These are phyloP conservation scores for Sporothrix variecibatus DNA, from an alignment of 2,329 filamentous ascomycete genomes.

Conservation along the genomic window DNA sequence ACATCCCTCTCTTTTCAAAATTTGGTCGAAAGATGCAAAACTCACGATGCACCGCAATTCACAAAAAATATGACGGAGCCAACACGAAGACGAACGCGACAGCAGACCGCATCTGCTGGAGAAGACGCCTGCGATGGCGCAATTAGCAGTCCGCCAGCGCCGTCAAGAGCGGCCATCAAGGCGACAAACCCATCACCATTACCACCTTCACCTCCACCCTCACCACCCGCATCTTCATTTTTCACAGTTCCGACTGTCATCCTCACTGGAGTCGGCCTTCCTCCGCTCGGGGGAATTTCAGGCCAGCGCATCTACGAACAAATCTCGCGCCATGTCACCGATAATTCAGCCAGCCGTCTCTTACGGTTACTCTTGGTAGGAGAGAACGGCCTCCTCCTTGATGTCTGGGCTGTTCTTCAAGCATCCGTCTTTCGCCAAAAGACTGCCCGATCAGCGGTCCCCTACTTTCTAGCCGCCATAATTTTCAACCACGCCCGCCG, in stretches of 20 bases:
- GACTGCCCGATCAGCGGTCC: conserved; percentile 33
- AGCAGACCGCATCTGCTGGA: too few species aligned
- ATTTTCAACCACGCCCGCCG: conserved; percentile 45
- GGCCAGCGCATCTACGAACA: background rate
- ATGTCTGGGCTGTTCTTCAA: conserved; percentile 28
- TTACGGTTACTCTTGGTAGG: conserved; percentile 16
- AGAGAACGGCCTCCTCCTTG: background rate
- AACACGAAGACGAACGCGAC: background rate
- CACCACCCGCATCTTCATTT: conserved; percentile 22
- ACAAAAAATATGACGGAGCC: background rate
- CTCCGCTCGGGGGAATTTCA: background rate
- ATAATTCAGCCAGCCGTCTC: background rate
- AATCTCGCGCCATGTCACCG: too few species aligned
- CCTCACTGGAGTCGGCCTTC: conserved; percentile 15
- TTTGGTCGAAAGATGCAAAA: too few species aligned
- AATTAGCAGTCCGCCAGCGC: background rate
- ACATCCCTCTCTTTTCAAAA: too few species aligned
- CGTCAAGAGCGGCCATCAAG: background rate
- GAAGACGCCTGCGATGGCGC: background rate
- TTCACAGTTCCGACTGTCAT: conserved; percentile 3
- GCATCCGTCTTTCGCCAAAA: conserved; percentile 35
- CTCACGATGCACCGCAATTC: background rate
- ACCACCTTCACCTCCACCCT: background rate
- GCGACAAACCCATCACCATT: background rate
- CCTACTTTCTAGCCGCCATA: conserved; percentile 38